Evolutionary conservation across 495 filamentous ascomycete genomes (phyloP).

Genomic region (Pseudevernia furfuracea): DNA sequence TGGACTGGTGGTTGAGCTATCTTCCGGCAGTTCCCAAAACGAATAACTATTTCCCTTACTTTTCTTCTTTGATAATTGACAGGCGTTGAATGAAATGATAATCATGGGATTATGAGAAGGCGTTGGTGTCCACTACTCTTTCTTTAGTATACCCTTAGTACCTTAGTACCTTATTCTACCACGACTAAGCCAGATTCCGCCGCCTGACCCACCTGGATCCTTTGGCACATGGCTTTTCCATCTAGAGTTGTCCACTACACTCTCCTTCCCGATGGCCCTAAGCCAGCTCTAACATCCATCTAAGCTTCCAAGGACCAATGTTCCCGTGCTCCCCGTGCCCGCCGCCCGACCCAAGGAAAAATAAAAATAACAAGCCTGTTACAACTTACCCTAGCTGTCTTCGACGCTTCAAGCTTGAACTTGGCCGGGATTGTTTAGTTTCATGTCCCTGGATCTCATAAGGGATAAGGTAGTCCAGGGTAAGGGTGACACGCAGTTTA

Average conservation of each 20-base stretch:
- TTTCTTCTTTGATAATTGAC: too few relatives aligned
- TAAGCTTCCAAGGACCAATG: neutral
- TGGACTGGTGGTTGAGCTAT: neutral
- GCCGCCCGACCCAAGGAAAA: neutral
- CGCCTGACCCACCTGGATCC: neutral
- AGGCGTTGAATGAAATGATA: too few relatives aligned
- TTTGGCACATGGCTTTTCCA: neutral
- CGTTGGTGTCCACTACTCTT: too few relatives aligned
- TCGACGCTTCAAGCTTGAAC: neutral
- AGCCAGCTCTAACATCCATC: neutral
- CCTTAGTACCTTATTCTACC: too few relatives aligned
- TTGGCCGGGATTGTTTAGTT: neutral
- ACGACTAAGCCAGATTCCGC: too few relatives aligned
- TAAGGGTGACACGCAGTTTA: slow-evolving; percentile 1
- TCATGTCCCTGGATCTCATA: slow-evolving; percentile 2
- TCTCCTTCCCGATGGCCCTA: neutral
- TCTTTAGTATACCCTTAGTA: too few relatives aligned
- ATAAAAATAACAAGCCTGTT: too few relatives aligned
- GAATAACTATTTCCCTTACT: neutral
- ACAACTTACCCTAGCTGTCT: neutral
- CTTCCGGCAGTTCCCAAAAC: neutral
- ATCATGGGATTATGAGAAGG: too few relatives aligned
- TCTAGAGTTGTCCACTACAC: neutral
- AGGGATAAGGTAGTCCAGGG: neutral
- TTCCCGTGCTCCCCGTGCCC: slow-evolving; percentile 6